Evolutionary conservation across 1,284 basidiomycete species (phyloP), one percentile per base, ranked within the genome.

Genomic region (Pascua guehoae): DNA sequence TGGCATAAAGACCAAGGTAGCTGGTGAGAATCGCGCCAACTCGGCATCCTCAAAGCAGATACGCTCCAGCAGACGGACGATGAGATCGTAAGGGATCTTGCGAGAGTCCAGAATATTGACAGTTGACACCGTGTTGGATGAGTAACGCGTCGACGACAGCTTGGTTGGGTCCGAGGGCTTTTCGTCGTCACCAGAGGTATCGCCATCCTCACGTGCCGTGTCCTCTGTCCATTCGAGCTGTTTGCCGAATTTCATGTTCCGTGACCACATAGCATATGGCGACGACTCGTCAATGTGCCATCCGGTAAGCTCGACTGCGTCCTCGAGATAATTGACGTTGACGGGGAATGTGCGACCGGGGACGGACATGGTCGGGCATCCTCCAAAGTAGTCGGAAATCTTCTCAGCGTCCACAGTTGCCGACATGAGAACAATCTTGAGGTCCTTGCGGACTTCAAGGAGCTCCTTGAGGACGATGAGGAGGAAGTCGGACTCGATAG

Each of bases 321-420:
- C 96, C 75, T 99, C 96, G 10, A 98, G 80, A 70, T 86, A 98
- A 49, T 84, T 82, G 16, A 89, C 82, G 49, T 91, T 86, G 12
- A 98, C 96, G 10, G 96, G 95, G 80, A 92, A 98, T 0, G 94
- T 98, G n/a, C 96, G 84, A 2, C 96, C 96, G 9, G 95, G 95
- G 15, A 99, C 90, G 62, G 85, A 85, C 47, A 97, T 80, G 32
- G 87, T 86, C 0, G 93, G 92, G 71, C 94, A 97, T 32, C 86
- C 86, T 17, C 88, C 91, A 71, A 98, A 98, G 77, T 90, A 98
- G 18, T 78, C 79, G n/a, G 93, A 91, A 51, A 98, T 87, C 77
- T 97, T 95, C 59, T 94, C 88, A 0, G 91, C 89, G 69, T 99
- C 92, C 37, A 98, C 82, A 0, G 96, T 99, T 0, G 96, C 96